Evolutionary conservation across 495 filamentous ascomycete species (phyloP).

Genomic region (Echria macrotheca): DNA sequence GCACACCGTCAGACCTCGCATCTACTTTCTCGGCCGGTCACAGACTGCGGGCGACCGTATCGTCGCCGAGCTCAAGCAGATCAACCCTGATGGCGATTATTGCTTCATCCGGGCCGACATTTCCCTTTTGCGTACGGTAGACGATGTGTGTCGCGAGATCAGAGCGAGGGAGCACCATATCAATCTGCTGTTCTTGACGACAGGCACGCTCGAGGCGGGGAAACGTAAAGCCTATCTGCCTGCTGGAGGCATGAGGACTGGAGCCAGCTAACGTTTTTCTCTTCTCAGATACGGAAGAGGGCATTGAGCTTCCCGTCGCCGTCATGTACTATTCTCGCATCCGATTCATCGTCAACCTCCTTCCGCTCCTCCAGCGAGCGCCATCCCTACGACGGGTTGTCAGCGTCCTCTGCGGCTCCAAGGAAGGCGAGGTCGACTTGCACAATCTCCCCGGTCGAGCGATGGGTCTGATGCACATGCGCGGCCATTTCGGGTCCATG

Average conservation of each 20-base stretch:
- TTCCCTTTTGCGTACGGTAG: constrained; percentile 54
- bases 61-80: constrained; percentile 33
- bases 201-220: constrained; percentile 37
- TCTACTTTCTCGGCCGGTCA: constrained; percentile 44
- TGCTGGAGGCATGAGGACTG: neutral
- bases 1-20: constrained; percentile 34
- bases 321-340: constrained; percentile 58
- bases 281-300: constrained; percentile 51
- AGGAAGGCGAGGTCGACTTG: constrained; percentile 47
- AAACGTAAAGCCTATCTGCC: neutral
- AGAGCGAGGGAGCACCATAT: constrained; percentile 45
- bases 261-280: neutral
- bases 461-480: constrained; percentile 22
- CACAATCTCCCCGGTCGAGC: constrained; percentile 40
- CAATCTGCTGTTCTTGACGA: constrained; percentile 58
- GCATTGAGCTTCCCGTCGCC: constrained; percentile 47
- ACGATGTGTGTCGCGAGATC: constrained; percentile 54
- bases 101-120: constrained; percentile 54
- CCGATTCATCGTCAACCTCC: constrained; percentile 58
- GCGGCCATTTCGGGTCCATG: constrained; percentile 44
- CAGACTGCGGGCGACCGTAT: constrained; percentile 41
- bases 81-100: constrained; percentile 49
- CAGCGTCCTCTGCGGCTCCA: constrained; percentile 45
- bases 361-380: constrained; percentile 51
- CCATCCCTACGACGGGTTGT: constrained; percentile 52